Evolutionary conservation across 2,329 filamentous ascomycete species (phyloP).

Genomic region (Aspergillus pseudoviridinutans): DNA sequence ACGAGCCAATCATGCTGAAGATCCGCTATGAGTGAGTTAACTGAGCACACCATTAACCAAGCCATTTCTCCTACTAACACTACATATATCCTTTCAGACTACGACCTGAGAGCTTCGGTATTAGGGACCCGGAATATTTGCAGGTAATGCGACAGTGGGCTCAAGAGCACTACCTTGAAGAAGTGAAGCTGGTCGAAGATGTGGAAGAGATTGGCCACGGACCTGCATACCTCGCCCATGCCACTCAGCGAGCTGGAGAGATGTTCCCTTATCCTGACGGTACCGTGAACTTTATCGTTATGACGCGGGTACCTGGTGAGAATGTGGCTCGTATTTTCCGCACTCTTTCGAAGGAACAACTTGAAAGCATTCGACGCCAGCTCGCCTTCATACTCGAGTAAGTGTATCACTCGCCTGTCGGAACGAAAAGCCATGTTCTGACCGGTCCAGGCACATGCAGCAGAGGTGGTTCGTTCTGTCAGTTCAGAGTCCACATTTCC

Average conservation of each 20-base stretch:
- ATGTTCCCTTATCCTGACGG: neutral
- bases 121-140: too few relatives aligned
- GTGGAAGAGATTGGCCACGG: neutral
- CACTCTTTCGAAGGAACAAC: neutral
- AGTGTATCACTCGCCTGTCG: neutral
- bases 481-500: neutral
- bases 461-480: neutral
- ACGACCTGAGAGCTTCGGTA: too few relatives aligned
- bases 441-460: neutral
- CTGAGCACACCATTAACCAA: neutral
- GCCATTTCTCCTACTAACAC: neutral
- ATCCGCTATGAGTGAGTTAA: slow-evolving; percentile 1
- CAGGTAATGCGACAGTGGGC: too few relatives aligned
- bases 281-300: neutral
- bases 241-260: neutral
- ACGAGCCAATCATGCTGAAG: neutral
- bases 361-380: neutral
- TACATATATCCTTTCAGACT: too few relatives aligned
- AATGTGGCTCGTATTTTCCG: neutral
- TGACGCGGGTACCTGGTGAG: neutral
- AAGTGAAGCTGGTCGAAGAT: neutral
- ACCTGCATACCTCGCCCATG: neutral
- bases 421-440: neutral
- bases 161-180: neutral
- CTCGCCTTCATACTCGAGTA: neutral